Evolutionary conservation across 306 rosid genomes (phyloP).

Genomic region (Vigna unguiculata): DNA sequence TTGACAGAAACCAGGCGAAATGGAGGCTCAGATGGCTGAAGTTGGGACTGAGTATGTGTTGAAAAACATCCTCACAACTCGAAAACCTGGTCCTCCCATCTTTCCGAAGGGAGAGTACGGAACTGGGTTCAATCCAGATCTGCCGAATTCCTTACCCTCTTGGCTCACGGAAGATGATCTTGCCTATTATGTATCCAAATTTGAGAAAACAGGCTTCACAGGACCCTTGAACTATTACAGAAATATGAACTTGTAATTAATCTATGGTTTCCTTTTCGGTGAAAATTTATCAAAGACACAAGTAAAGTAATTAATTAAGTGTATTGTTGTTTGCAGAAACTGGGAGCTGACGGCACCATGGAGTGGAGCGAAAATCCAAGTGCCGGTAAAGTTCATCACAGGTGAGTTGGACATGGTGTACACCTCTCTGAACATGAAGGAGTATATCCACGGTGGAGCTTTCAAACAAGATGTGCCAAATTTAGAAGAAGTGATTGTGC

Average conservation of each 20-base stretch:
- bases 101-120: constrained; percentile 43
- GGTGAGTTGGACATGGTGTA: constrained; percentile 44
- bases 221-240: constrained; percentile 60
- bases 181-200: constrained; percentile 52
- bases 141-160: constrained; percentile 36
- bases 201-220: constrained; percentile 50
- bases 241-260: constrained; percentile 38
- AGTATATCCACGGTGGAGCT: constrained; percentile 38
- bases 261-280: background rate
- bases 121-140: constrained; percentile 31
- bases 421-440: constrained; percentile 16
- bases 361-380: constrained; percentile 17
- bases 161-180: constrained; percentile 61
- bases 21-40: constrained; percentile 44
- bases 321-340: constrained; percentile 10
- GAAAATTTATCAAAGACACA: too few relatives aligned
- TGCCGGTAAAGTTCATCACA: constrained; percentile 30
- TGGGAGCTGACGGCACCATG: constrained; percentile 46
- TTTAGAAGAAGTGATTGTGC: constrained; percentile 50
- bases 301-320: too few relatives aligned
- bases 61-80: constrained; percentile 44
- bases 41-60: constrained; percentile 29
- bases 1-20: constrained; percentile 32
- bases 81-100: constrained; percentile 46
- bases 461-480: constrained; percentile 53